Percentiles rank a stretch among this genome's conserved stretches.
Evolutionary conservation across 2,329 filamentous ascomycete genomes (phyloP).

Genomic region (Chrysoporthe deuterocubensis): DNA sequence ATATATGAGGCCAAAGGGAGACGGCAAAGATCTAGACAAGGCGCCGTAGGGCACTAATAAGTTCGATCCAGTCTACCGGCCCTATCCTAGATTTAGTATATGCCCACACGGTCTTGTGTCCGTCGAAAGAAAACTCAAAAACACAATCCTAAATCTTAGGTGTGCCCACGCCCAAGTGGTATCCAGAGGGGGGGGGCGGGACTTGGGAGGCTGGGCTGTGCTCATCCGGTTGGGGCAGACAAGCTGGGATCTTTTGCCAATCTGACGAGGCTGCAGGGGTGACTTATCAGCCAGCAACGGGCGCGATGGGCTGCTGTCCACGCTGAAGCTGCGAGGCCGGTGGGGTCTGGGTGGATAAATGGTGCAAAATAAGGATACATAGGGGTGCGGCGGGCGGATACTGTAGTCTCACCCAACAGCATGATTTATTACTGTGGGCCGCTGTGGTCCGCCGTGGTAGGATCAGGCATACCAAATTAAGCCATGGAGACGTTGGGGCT

Average conservation of each 20-base stretch:
- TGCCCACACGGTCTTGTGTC: background rate
- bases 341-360: conserved; percentile 5
- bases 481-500: background rate
- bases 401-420: background rate
- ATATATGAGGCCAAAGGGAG: background rate
- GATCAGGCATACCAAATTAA: background rate
- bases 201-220: background rate
- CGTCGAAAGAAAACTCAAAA: background rate
- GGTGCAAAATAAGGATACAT: conserved; percentile 3
- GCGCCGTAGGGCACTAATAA: background rate
- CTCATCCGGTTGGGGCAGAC: background rate
- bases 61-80: background rate
- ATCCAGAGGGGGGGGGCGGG: background rate
- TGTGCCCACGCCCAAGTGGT: background rate
- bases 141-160: background rate
- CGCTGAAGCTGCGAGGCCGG: background rate
- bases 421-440: background rate
- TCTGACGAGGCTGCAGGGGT: background rate
- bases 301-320: background rate
- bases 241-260: background rate
- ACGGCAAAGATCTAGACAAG: background rate
- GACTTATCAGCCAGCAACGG: background rate
- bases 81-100: background rate
- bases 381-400: background rate
- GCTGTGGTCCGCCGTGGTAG: background rate